These are phyloP conservation scores for Gymnopus androsaceus DNA, from an alignment of 1,284 basidiomycete species.

Conservation along the genomic window DNA sequence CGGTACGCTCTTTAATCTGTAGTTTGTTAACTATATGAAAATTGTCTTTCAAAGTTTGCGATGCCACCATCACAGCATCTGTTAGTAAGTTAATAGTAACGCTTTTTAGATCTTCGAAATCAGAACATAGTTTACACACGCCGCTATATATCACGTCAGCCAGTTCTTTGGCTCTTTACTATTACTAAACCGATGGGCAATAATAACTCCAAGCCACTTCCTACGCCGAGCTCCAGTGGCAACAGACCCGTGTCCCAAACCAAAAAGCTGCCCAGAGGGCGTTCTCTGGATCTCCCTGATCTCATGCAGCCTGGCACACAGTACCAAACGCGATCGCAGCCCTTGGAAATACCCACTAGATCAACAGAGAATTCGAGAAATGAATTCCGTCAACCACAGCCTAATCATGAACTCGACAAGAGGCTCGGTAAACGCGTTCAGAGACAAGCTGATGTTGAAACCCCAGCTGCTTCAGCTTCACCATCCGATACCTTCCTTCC, in stretches of 20 bases:
- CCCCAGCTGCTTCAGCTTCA: no score
- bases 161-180: no score
- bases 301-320: background rate
- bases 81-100: no score
- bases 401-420: background rate
- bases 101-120: background rate
- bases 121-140: no score
- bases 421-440: background rate
- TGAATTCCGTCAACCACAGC: background rate
- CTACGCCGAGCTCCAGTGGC: no score
- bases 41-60: constrained; percentile 3
- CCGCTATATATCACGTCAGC: no score
- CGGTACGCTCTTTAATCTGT: constrained; percentile 26
- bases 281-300: constrained; percentile 12
- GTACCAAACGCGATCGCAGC: background rate
- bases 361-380: constrained; percentile 1
- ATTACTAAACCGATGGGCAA: no score
- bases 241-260: background rate
- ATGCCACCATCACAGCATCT: no score
- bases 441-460: no score
- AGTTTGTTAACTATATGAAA: constrained; percentile 13
- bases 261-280: constrained; percentile 38
- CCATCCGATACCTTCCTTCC: background rate
- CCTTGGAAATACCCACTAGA: background rate
- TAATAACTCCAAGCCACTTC: background rate